Evolutionary conservation across 192 early-diverging fungal species (phyloP), one percentile per base, ranked within the genome.

Genomic region (Dissophora globulifera): DNA sequence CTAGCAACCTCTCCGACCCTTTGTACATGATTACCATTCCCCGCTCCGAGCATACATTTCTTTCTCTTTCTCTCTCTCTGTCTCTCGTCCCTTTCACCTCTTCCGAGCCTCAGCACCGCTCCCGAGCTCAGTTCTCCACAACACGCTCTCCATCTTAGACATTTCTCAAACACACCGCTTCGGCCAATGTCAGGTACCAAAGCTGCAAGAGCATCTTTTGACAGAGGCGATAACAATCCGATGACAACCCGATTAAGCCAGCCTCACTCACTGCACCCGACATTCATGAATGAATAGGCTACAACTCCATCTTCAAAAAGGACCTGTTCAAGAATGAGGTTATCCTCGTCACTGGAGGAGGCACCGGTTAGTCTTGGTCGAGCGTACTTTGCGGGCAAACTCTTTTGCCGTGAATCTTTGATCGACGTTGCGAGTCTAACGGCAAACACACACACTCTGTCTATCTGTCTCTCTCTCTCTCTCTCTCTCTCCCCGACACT

Each of bases 341-440:
- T 17, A 59, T 80, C 20, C 79, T 85, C n/a, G 65, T 85, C 17
- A 85, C 84, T 8, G 84, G 84, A 54, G 84, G 84, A 33, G 82
- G 82, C 45, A 82, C 80, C n/a, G 82, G 82, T 76, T 62, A 67
- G 45, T 31, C 38, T 31, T n/a, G 15, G 15, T 45, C 43, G n/a
- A 17, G 38, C 13, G 7, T 40, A 10, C 13, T 40, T 13, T 40
- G 38, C 8, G 13, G 38, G 13, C 7, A 40, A 10, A 40, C 13
- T 10, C 38, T 40, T 40, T 40, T 40, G 7, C 7, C 13, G 38
- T 40, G 38, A 13, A 40, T n/a, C n/a, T n/a, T n/a, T n/a, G n/a
- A n/a, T n/a, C n/a, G n/a, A n/a, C n/a, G n/a, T n/a, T n/a, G n/a
- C n/a, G n/a, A n/a, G n/a, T n/a, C n/a, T n/a, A n/a, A n/a, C n/a